Conservation (phyloP, 257 asterid genomes). For the Petunia axillaris region DNA sequence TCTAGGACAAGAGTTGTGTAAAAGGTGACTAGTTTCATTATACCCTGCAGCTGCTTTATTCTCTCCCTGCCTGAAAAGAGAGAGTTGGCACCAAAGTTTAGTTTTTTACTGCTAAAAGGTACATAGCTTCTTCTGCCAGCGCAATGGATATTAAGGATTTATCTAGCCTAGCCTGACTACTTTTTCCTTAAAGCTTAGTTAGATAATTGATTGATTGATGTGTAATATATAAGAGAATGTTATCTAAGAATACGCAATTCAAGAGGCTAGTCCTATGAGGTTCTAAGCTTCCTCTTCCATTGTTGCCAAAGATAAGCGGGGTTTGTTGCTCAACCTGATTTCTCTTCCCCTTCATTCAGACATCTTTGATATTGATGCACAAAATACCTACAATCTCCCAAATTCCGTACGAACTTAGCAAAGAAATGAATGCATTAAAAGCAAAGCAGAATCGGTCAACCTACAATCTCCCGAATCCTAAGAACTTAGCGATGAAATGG, state of each 20-base stretch:
- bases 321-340: conserved; percentile 77
- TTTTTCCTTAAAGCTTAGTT: not conserved
- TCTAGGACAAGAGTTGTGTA: too few species aligned
- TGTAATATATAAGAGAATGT: not conserved
- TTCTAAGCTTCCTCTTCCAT: conserved; percentile 49
- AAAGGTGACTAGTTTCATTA: not conserved
- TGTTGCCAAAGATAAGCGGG: conserved; percentile 66
- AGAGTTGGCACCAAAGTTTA: not conserved
- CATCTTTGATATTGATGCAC: not conserved
- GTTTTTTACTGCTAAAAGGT: conserved; percentile 3
- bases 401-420: not conserved
- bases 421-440: not conserved
- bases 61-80: not conserved
- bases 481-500: not conserved
- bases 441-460: too few species aligned
- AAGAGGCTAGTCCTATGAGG: conserved; percentile 57
- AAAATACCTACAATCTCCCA: not conserved
- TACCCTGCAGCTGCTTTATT: not conserved
- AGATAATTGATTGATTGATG: not conserved
- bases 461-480: too few species aligned
- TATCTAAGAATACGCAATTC: not conserved
- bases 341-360: conserved; percentile 50
- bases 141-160: conserved; percentile 4
- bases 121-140: not conserved
- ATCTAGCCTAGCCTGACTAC: not conserved